These are phyloP conservation scores for Firmiana major DNA, from an alignment of 345 rosid species.

Conservation along the genomic window DNA sequence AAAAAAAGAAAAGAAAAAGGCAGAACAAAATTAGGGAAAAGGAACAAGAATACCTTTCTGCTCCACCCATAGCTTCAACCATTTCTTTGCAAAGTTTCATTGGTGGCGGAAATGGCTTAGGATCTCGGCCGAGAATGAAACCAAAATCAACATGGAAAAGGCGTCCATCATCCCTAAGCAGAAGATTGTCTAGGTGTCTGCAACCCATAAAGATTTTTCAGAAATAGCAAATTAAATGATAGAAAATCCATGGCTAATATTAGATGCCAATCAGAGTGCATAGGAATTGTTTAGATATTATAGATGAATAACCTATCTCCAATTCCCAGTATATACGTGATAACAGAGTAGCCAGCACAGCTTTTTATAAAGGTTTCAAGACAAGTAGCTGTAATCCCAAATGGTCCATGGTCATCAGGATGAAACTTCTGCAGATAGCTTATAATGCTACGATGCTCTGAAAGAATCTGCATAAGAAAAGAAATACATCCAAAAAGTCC, in stretches of 20 bases:
- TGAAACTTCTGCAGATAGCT: slow-evolving; percentile 95
- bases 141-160: slow-evolving; percentile 98
- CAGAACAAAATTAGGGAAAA: not conserved
- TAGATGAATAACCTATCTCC: slow-evolving; percentile 72
- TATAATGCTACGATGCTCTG: slow-evolving; percentile 89
- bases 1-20: not conserved
- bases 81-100: slow-evolving; percentile 99
- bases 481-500: not conserved
- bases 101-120: slow-evolving; percentile 98
- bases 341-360: slow-evolving; percentile 98
- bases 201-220: slow-evolving; percentile 20
- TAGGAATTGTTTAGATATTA: not conserved
- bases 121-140: slow-evolving; percentile 95
- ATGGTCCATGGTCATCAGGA: slow-evolving; percentile 93
- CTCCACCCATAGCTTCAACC: slow-evolving; percentile 99
- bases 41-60: slow-evolving; percentile 63
- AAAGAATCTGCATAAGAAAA: slow-evolving; percentile 60
- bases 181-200: slow-evolving; percentile 97
- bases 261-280: slow-evolving; percentile 2
- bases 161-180: slow-evolving; percentile 90
- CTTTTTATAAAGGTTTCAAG: slow-evolving; percentile 97
- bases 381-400: slow-evolving; percentile 90
- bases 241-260: slow-evolving; percentile 5
- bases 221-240: not conserved
- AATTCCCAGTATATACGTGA: slow-evolving; percentile 92